Conservation (phyloP, 2,329 filamentous ascomycete genomes). For the Cordyceps cicadae region DNA sequence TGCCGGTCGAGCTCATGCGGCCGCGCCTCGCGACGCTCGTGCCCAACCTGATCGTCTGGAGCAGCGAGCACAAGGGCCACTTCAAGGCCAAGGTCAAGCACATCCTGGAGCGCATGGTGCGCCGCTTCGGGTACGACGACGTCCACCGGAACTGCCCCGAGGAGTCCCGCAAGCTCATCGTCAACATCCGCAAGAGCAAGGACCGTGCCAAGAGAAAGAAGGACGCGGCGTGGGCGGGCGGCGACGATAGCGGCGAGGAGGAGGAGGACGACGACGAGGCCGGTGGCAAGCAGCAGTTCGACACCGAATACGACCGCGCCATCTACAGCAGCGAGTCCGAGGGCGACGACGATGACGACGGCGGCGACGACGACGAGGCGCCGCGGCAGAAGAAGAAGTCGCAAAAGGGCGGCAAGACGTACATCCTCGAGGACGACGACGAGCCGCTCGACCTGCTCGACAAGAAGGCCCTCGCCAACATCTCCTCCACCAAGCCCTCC, state of each 20-base stretch:
- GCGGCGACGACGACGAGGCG: conserved; percentile 51
- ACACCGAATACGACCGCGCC: conserved; percentile 93
- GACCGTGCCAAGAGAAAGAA: conserved; percentile 88
- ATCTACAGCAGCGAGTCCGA: conserved; percentile 74
- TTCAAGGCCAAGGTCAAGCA: conserved; percentile 98
- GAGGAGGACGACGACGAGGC: conserved; percentile 45
- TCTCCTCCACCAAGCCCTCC: conserved; percentile 79
- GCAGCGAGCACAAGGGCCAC: conserved; percentile 94
- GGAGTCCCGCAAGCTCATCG: conserved; percentile 78
- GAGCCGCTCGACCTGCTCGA: conserved; percentile 93
- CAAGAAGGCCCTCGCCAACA: conserved; percentile 79
- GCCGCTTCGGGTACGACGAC: conserved; percentile 75
- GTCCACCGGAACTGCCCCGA: conserved; percentile 78
- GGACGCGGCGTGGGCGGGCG: conserved; percentile 51
- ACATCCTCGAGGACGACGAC: conserved; percentile 89
- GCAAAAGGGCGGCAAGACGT: conserved; percentile 60
- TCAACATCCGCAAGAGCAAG: conserved; percentile 91
- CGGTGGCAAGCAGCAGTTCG: conserved; percentile 54
- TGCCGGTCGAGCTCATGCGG: conserved; percentile 71
- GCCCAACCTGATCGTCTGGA: conserved; percentile 90
- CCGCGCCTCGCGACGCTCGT: conserved; percentile 70
- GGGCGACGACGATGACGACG: conserved; percentile 34
- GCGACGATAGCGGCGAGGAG: conserved; percentile 48
- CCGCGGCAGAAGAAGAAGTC: conserved; percentile 34
- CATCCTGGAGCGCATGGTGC: conserved; percentile 88